Evolutionary conservation across 371 early-diverging fungal genomes (phyloP), one percentile per base, ranked within the genome.

Genomic region (Syncephalastrum monosporum): DNA sequence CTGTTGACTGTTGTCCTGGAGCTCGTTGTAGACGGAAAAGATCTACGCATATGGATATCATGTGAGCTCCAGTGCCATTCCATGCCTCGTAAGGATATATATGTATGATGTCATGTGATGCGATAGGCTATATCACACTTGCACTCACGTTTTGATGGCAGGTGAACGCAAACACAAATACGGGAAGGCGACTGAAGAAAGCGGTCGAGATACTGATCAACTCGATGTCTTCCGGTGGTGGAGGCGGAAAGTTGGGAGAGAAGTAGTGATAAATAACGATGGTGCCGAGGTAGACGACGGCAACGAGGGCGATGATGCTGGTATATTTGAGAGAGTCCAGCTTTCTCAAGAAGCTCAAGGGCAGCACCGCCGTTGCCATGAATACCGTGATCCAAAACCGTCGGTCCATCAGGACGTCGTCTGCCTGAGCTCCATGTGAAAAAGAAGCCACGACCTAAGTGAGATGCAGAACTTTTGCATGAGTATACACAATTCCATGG

Each of bases 131-230:
- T 33, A 14, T 21, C 42, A 19, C 42, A 5, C 25, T 38, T 42
- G 50, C 3, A 58, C 81, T 74, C 74, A 91, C 90, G 75, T 98
- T 98, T 71, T 96, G 96, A 67, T 97, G 99, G 65, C 99, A 86
- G 16, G 88, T 86, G 62, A 99, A 99, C 17, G 95, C 93, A 84
- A 99, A 99, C 21, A 99, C 94, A 82, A 99, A 99, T 45, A 99
- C 93, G 3, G 99, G 99, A 23, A 99, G 69, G 4, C 86, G 86
- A 19, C 82, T 82, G 53, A 99, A 86, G 68, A 97, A 92, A 13
- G 78, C 69, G 12, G 74, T 69, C 4, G 82, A 64, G 16, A 91
- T 59, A n/a, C 74, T 72, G 21, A 91, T 64, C 45, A 81, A 75
- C 46, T 72, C 71, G 38, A 84, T 63, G 2, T 66, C 50, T 52